Conservation (phyloP, 2,329 filamentous ascomycete genomes). For the Ceratocystis cubensis region DNA sequence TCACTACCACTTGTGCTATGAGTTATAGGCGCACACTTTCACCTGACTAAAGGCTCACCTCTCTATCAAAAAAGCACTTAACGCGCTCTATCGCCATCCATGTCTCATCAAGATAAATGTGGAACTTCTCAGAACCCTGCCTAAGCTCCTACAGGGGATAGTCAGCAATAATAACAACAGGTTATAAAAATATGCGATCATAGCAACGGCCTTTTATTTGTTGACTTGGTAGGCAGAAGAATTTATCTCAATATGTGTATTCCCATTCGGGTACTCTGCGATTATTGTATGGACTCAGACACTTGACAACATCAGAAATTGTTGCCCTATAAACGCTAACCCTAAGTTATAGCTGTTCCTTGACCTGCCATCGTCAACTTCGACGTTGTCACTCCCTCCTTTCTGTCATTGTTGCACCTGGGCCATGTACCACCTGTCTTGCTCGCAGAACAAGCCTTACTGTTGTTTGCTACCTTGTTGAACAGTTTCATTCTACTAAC, state of each 20-base stretch:
- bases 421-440: not conserved
- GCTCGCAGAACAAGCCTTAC: not conserved
- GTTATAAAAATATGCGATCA: constrained; percentile 1
- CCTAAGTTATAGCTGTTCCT: not conserved
- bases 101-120: not conserved
- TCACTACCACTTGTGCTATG: no score
- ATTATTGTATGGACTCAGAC: no score
- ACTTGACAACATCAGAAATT: no score
- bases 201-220: constrained; percentile 6
- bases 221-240: not conserved
- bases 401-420: no score
- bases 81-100: not conserved
- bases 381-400: not conserved
- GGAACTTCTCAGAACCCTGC: not conserved
- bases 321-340: not conserved
- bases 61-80: not conserved
- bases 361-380: not conserved
- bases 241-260: no score
- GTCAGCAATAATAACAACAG: not conserved
- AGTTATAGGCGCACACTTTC: no score
- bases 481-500: not conserved
- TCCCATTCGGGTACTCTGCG: no score
- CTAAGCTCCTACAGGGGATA: not conserved
- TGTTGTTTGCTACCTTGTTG: not conserved
- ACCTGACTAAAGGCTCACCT: not conserved